Conservation (phyloP, 306 rosid species). For the Trifolium dubium region DNA sequence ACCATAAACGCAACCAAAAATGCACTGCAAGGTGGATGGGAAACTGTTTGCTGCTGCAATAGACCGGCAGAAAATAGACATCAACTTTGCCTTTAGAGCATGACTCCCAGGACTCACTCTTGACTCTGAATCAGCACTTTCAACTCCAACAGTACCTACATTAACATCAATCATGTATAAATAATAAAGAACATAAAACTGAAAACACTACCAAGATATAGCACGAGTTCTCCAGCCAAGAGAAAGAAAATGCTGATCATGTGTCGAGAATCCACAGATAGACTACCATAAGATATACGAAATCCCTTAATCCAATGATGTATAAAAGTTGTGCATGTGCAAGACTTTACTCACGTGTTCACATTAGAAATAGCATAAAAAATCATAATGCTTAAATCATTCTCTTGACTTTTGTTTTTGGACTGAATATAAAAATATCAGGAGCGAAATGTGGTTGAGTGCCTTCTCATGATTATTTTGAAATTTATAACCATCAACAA, state of each 20-base stretch:
- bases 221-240: not conserved
- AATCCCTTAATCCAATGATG: too few species aligned
- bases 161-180: constrained; percentile 38
- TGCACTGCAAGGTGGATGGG: constrained; percentile 94
- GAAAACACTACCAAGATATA: constrained; percentile 19
- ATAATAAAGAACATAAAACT: constrained; percentile 26
- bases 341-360: too few species aligned
- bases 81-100: constrained; percentile 77
- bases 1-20: constrained; percentile 96
- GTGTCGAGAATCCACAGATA: too few species aligned
- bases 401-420: constrained; percentile 9
- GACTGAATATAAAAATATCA: constrained; percentile 7
- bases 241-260: not conserved
- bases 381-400: constrained; percentile 18
- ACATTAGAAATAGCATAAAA: not conserved
- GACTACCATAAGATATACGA: too few species aligned
- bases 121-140: constrained; percentile 65
- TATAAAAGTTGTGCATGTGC: too few species aligned
- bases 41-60: constrained; percentile 92
- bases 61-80: constrained; percentile 94
- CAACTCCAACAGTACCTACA: constrained; percentile 76
- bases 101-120: constrained; percentile 76
- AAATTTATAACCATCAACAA: constrained; percentile 35
- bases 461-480: constrained; percentile 23
- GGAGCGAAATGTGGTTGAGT: not conserved